Evolutionary conservation across 73 alveolate species (phyloP).

Genomic region (Tetrahymena borealis): DNA sequence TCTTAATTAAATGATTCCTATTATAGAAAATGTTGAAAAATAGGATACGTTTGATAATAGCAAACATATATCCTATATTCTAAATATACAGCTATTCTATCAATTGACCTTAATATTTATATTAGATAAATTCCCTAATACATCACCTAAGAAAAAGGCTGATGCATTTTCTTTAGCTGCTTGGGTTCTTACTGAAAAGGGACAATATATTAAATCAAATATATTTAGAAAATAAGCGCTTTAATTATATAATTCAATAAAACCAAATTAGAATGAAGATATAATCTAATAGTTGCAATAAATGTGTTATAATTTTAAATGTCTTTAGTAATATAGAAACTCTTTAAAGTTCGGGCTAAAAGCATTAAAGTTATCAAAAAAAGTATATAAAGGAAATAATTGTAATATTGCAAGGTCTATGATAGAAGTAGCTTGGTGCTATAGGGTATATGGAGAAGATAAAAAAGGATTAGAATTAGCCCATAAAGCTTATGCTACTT

Average conservation of each 20-base stretch:
- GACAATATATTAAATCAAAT: background rate
- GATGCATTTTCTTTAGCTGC: background rate
- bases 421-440: background rate
- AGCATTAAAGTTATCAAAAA: background rate
- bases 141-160: background rate
- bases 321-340: background rate
- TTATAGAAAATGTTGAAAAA: background rate
- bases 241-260: background rate
- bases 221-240: background rate
- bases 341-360: background rate
- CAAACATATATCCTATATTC: background rate
- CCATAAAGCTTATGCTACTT: background rate
- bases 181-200: background rate
- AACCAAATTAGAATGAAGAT: background rate
- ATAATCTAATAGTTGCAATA: background rate
- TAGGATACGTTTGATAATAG: background rate
- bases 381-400: background rate
- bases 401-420: background rate
- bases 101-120: background rate
- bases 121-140: background rate
- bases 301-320: background rate
- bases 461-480: background rate
- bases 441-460: background rate
- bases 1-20: background rate
- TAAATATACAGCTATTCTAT: background rate